Evolutionary conservation across 2,329 filamentous ascomycete species (phyloP).

Genomic region (Aspergillus udagawae): DNA sequence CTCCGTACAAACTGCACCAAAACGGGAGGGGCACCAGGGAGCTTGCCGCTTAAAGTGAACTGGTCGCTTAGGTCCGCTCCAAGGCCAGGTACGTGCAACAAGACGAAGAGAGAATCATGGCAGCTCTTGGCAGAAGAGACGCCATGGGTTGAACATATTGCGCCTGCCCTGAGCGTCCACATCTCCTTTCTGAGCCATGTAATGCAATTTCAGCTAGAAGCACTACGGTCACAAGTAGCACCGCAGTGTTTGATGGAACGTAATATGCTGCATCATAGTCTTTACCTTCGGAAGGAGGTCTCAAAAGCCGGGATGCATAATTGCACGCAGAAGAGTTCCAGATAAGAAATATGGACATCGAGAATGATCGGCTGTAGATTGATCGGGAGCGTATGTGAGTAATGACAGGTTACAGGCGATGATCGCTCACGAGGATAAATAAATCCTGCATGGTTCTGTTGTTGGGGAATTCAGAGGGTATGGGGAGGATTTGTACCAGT

Average conservation of each 20-base stretch:
- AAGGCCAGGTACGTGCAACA: neutral
- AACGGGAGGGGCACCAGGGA: no score
- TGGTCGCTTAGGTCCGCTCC: neutral
- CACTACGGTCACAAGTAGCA: neutral
- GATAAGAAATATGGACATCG: neutral
- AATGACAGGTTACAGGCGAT: neutral
- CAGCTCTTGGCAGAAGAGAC: neutral
- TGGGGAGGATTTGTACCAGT: neutral
- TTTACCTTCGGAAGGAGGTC: neutral
- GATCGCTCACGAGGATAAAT: neutral
- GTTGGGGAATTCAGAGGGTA: neutral
- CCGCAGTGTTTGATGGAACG: no score
- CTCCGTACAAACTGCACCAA: neutral
- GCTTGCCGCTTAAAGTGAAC: neutral
- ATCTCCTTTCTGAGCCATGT: neutral
- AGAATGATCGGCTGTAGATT: neutral
- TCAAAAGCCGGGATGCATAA: neutral
- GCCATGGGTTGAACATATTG: neutral
- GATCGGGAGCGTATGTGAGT: neutral
- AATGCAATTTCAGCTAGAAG: neutral
- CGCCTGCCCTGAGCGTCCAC: neutral
- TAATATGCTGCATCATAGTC: neutral
- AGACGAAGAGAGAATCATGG: neutral
- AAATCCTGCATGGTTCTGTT: neutral
- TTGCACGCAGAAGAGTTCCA: neutral